These are phyloP conservation scores for Coemansia sp. DNA, from an alignment of 192 early-diverging fungal genomes.

Conservation along the genomic window DNA sequence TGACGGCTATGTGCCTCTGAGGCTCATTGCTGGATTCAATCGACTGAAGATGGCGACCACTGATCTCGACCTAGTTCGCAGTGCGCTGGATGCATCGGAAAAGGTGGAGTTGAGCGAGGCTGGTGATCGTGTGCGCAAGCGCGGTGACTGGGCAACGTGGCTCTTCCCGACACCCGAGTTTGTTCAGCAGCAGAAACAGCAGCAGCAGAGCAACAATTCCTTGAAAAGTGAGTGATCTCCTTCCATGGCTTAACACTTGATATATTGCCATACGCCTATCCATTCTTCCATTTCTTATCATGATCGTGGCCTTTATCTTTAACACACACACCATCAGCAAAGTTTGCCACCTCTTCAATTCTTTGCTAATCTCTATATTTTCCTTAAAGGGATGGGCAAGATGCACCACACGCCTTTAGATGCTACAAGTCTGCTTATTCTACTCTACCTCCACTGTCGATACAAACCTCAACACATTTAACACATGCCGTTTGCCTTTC, in stretches of 20 bases:
- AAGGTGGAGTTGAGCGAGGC: slow-evolving; percentile 63
- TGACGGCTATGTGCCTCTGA: slow-evolving; percentile 79
- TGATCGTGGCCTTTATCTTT: background rate
- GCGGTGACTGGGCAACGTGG: slow-evolving; percentile 86
- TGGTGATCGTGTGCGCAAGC: slow-evolving; percentile 62
- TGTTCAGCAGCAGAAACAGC: slow-evolving; percentile 45
- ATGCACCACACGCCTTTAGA: background rate
- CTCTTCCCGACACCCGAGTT: slow-evolving; percentile 70
- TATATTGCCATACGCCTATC: background rate
- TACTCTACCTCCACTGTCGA: background rate
- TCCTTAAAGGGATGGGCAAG: background rate
- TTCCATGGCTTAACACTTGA: slow-evolving; percentile 5
- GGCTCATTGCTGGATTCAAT: slow-evolving; percentile 83
- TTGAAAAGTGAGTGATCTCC: slow-evolving; percentile 54
- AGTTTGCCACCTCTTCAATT: background rate
- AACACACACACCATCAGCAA: background rate
- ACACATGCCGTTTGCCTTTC: background rate
- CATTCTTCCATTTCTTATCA: background rate
- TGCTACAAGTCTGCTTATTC: background rate
- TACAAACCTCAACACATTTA: background rate
- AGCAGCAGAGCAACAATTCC: slow-evolving; percentile 33
- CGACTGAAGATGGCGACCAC: slow-evolving; percentile 75
- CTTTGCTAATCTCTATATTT: background rate
- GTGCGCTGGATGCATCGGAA: slow-evolving; percentile 54
- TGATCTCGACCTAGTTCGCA: slow-evolving; percentile 64